Percentiles rank a stretch among this genome's conserved stretches.
Conservation (phyloP, 495 filamentous ascomycete species). For the Aspergillus indologenus region DNA sequence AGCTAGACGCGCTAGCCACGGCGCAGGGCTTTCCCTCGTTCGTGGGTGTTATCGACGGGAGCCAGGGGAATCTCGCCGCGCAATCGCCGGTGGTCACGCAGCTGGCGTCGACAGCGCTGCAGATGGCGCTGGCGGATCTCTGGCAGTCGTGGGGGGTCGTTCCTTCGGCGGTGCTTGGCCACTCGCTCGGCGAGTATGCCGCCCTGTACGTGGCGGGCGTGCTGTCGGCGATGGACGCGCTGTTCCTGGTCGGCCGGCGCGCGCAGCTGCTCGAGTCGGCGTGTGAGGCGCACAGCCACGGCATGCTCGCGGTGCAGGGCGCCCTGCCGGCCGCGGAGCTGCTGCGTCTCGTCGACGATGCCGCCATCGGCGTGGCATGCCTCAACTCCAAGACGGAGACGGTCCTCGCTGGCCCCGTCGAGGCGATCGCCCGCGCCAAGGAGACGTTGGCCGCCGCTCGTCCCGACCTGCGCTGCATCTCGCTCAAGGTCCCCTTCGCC, state of each 20-base stretch:
- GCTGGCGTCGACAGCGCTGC: slow-evolving; percentile 63
- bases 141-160: slow-evolving; percentile 72
- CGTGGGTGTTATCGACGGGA: no score
- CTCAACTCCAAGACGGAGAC: slow-evolving; percentile 60
- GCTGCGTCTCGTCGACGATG: slow-evolving; percentile 18
- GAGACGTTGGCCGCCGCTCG: slow-evolving; percentile 10
- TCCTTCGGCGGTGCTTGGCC: slow-evolving; percentile 71
- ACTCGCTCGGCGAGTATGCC: slow-evolving; percentile 82
- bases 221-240: slow-evolving; percentile 67
- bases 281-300: slow-evolving; percentile 20
- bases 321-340: slow-evolving; percentile 10
- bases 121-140: slow-evolving; percentile 72
- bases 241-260: slow-evolving; percentile 49
- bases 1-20: no score
- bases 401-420: slow-evolving; percentile 54
- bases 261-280: slow-evolving; percentile 21
- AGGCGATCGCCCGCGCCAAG: slow-evolving; percentile 27
- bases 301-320: slow-evolving; percentile 58
- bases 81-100: no score
- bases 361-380: slow-evolving; percentile 49
- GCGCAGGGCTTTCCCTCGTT: slow-evolving; percentile 57
- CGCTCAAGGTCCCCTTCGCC: slow-evolving; percentile 48
- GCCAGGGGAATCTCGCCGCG: no score
- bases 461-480: slow-evolving; percentile 27
- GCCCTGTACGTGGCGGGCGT: slow-evolving; percentile 78